Conservation (phyloP, 1,284 basidiomycete species). For the Abortiporus biennis region DNA sequence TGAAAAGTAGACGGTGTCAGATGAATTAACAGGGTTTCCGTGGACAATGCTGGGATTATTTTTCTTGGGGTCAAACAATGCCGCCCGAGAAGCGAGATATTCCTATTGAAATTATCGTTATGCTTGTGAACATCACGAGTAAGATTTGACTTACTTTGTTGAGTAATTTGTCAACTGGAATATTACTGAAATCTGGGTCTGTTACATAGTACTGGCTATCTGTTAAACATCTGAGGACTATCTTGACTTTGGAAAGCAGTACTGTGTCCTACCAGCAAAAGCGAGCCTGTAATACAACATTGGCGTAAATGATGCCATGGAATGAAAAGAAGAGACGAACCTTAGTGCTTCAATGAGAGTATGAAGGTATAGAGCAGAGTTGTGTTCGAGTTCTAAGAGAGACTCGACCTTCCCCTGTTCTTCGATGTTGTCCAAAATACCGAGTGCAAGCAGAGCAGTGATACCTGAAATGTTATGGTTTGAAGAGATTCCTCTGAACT, state of each 20-base stretch:
- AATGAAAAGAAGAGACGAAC: slow-evolving; percentile 32
- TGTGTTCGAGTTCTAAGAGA: slow-evolving; percentile 79
- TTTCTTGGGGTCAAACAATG: slow-evolving; percentile 67
- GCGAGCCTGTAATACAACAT: slow-evolving; percentile 72
- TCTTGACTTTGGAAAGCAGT: background rate
- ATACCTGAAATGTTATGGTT: slow-evolving; percentile 40
- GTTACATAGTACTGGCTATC: slow-evolving; percentile 86
- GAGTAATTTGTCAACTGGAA: slow-evolving; percentile 75
- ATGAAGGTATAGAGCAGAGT: slow-evolving; percentile 86
- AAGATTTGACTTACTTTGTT: slow-evolving; percentile 52
- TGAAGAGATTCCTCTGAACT: background rate
- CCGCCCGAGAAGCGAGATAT: slow-evolving; percentile 79
- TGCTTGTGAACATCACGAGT: background rate
- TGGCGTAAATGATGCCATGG: background rate
- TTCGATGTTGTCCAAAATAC: slow-evolving; percentile 86
- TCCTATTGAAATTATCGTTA: slow-evolving; percentile 37
- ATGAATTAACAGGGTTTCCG: slow-evolving; percentile 77
- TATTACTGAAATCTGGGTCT: slow-evolving; percentile 72
- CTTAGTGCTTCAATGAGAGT: slow-evolving; percentile 79
- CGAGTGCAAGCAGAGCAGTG: slow-evolving; percentile 88
- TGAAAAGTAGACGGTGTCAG: slow-evolving; percentile 93
- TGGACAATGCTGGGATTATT: slow-evolving; percentile 61
- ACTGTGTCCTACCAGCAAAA: slow-evolving; percentile 57
- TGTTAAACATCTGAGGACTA: slow-evolving; percentile 23
- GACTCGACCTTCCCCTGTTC: slow-evolving; percentile 65